Evolutionary conservation across 2,329 filamentous ascomycete species (phyloP).

Genomic region (Alternaria gansuensis): DNA sequence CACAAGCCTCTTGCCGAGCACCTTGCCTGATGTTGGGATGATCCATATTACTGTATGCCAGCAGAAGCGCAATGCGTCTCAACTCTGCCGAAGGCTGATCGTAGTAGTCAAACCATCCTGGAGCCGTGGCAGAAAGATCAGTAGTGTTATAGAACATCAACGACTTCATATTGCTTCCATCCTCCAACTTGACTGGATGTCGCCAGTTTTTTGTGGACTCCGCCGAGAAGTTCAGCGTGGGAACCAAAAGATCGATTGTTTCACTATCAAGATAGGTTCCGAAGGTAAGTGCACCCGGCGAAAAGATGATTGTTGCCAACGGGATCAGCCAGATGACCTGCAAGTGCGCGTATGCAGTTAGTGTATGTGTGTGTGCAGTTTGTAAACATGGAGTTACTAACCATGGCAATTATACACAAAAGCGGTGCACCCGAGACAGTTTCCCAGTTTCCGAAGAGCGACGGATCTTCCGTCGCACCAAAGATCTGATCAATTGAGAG

Average conservation of each 20-base stretch:
- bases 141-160: slow-evolving; percentile 51
- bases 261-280: slow-evolving; percentile 36
- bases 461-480: slow-evolving; percentile 47
- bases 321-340: slow-evolving; percentile 48
- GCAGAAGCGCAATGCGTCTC: slow-evolving; percentile 41
- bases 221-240: slow-evolving; percentile 41
- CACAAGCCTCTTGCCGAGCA: slow-evolving; percentile 50
- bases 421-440: slow-evolving; percentile 41
- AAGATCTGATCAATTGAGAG: slow-evolving; percentile 51
- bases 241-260: slow-evolving; percentile 31
- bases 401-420: slow-evolving; percentile 38
- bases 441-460: slow-evolving; percentile 48
- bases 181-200: slow-evolving; percentile 35
- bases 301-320: slow-evolving; percentile 52
- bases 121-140: slow-evolving; percentile 23
- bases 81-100: slow-evolving; percentile 47
- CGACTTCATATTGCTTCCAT: slow-evolving; percentile 39
- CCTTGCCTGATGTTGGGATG: slow-evolving; percentile 37
- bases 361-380: neutral
- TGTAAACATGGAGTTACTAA: neutral
- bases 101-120: slow-evolving; percentile 50
- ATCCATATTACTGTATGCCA: slow-evolving; percentile 43
- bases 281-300: slow-evolving; percentile 51
- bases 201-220: slow-evolving; percentile 49
- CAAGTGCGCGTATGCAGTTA: neutral